Conservation (phyloP, 306 rosid genomes). For the Hippophae tibetana region DNA sequence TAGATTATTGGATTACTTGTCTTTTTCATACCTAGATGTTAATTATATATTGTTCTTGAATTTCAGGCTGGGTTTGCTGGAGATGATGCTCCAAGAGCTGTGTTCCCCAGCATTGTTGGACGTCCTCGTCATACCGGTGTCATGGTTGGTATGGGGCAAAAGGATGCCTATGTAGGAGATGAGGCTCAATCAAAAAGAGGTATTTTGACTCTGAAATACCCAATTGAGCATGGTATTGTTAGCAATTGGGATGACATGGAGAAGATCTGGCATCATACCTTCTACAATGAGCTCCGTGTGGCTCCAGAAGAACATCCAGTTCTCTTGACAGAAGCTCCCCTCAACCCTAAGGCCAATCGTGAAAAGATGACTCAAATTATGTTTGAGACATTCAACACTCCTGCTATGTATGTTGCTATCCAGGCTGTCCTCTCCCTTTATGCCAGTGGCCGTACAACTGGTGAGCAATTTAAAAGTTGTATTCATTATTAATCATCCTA, state of each 20-base stretch:
- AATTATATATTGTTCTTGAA: neutral
- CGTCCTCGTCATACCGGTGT: constrained; percentile 97
- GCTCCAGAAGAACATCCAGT: constrained; percentile 98
- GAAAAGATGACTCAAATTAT: constrained; percentile 95
- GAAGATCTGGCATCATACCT: constrained; percentile 97
- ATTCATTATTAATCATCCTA: no score
- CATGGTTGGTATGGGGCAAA: constrained; percentile 99
- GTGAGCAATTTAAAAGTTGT: constrained; percentile 24
- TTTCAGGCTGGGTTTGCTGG: constrained; percentile 95
- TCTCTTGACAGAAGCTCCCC: constrained; percentile 95
- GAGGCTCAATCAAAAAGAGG: constrained; percentile 97
- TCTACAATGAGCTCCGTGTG: constrained; percentile 87
- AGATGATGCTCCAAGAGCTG: constrained; percentile 98
- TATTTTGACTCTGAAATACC: constrained; percentile 82
- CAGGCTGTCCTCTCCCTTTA: constrained; percentile 96
- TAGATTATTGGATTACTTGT: neutral
- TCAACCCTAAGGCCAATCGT: constrained; percentile 91
- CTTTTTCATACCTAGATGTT: no score
- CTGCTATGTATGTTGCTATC: constrained; percentile 94
- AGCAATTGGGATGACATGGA: constrained; percentile 98
- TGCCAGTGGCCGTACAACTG: constrained; percentile 98
- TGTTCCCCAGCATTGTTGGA: constrained; percentile 93
- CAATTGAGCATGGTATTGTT: constrained; percentile 92
- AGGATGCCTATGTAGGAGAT: constrained; percentile 96
- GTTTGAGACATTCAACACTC: constrained; percentile 94